A percentile compares a stretch with the other conserved stretches of the same genome.
phyloP scores from a whole-genome alignment of 495 filamentous ascomycete species.

The Parachaetomium inaequale region DNA sequence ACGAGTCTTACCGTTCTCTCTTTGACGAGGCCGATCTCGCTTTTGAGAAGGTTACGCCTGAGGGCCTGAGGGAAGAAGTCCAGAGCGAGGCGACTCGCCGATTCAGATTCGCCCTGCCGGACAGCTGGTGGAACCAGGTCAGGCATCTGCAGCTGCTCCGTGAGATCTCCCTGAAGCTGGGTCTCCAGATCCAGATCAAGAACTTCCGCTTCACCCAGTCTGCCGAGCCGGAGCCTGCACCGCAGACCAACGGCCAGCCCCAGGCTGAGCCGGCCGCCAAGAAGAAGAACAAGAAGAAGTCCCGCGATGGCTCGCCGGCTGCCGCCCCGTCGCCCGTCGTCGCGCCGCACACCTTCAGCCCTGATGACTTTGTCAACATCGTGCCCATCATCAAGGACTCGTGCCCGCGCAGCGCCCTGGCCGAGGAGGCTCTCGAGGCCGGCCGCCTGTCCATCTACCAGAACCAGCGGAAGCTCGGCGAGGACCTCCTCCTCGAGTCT shows the following conservation, averaged over 20 bases:
- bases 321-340: constrained; percentile 49
- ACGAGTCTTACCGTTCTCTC: constrained; percentile 65
- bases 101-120: constrained; percentile 69
- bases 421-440: constrained; percentile 93
- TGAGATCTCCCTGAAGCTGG: constrained; percentile 84
- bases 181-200: constrained; percentile 80
- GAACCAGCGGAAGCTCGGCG: constrained; percentile 90
- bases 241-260: constrained; percentile 30
- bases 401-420: constrained; percentile 78
- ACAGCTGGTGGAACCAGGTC: constrained; percentile 61
- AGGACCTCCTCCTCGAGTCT: constrained; percentile 92
- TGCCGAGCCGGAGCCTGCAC: constrained; percentile 30
- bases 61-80: constrained; percentile 65
- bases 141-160: constrained; percentile 81
- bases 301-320: constrained; percentile 45
- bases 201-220: constrained; percentile 66
- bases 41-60: constrained; percentile 73
- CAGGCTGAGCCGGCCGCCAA: constrained; percentile 31
- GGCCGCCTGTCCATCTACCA: constrained; percentile 92
- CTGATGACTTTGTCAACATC: constrained; percentile 86
- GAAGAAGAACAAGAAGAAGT: constrained; percentile 80
- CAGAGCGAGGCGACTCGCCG: constrained; percentile 65
- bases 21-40: constrained; percentile 80
- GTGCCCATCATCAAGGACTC: constrained; percentile 94
- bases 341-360: constrained; percentile 62